Evolutionary conservation across 345 rosid genomes (phyloP), one percentile per base, ranked within the genome.

Genomic region (Ceriops tagal): DNA sequence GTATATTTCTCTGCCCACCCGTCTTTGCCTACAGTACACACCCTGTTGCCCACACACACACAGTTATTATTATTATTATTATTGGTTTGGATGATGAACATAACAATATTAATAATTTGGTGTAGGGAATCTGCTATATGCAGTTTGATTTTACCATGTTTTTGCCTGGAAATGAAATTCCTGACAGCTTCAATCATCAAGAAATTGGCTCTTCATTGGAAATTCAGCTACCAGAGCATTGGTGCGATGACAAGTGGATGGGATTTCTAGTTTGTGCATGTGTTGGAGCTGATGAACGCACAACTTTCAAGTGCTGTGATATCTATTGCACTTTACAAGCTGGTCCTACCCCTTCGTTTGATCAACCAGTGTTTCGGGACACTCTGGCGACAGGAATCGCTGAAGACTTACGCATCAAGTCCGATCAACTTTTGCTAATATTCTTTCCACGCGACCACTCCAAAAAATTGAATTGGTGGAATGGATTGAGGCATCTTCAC

Each of bases 251-350:
- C 37, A 35, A 53, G 51, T 68, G 64, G 64, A 68, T 68, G 72
- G 72, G 72, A 31, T 68, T 68, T 30, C 56, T 63, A 1, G 22
- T 68, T 59, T 68, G 72, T 68, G 72, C 21, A 20, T 37, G 43
- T 59, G 31, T 68, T 31, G 66, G 60, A 61, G 34, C 24, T 1
- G 5, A 46, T 28, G 47, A 8, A 18, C 26, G 58, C 11, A 10
- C 13, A 53, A 8, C 11, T 24, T 0, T 10, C 26, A 2, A 9
- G 5, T 6, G 24, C 19, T 10, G 8, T 6, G 1, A 0, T 20
- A 53, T 53, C 22, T 0, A 8, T 24, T 53, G 58, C 13, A 6
- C 8, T 0, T 53, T 53, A 53, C 26, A 5, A 53, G 58, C 27
- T 8, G 27, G 58, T 7, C 27, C 58, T 53, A 9, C 22, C 9